Base-by-base conservation (phyloP, 495 filamentous ascomycete genomes). In the Haplographium delicatum region DNA sequence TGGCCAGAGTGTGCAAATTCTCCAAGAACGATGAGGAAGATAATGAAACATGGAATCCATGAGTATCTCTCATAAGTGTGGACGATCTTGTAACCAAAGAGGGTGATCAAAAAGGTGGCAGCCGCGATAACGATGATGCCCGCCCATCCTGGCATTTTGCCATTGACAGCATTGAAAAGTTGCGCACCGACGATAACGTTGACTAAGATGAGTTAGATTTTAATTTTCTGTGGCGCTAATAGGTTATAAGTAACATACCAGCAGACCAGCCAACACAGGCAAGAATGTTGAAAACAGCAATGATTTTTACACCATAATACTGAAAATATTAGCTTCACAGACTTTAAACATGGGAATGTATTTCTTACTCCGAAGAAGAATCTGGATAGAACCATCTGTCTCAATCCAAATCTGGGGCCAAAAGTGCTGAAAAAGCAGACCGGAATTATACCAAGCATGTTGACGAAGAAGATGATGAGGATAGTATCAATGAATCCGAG, bases 171-270 rank as follows among this genome's bases (percentile, higher is more conserved):
- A 57, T 90, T 70, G 64, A 94, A 72, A 39, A 91, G 75, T 62
- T 91, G 84, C 2, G 85, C 86, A 47, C 86, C 88, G n/a, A 91
- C 86, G 53, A 94, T 89, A 41, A 79, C 75, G 62, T 89, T 89
- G 54, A 62, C 55, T 22, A 44, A 24, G 85, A 78, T 35, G 33
- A 13, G 11, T 35, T n/a, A 35, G 33, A 9, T 5, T 5, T 5
- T 11, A 35, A 35, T 8, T n/a, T n/a, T n/a, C n/a, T n/a, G 6
- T 9, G 5, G 11, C 1, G 18, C 13, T 35, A 35, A n/a, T 5
- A 35, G 33, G 33, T 8, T 35, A n/a, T n/a, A 13, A 16, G 11
- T 9, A 35, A 13, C 33, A 8, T 35, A 35, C 33, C 50, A 13
- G 83, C 72, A 25, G 82, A 83, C 84, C 85, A 90, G 44, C 86